Evolutionary conservation across 1,284 basidiomycete species (phyloP).

Genomic region (Microbotryum saponariae): DNA sequence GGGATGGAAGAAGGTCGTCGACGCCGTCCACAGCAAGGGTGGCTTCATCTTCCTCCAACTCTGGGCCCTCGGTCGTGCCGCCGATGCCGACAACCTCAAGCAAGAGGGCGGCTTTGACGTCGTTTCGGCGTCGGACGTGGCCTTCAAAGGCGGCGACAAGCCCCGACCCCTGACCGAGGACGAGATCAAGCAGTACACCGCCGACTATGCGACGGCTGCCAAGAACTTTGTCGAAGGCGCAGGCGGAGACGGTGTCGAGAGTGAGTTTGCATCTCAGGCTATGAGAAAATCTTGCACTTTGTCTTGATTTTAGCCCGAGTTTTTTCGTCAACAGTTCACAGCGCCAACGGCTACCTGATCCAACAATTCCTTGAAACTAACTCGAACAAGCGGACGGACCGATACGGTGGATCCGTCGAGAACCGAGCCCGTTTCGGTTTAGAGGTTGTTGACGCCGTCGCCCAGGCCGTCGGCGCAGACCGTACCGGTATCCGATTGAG

Average conservation of each 20-base stretch:
- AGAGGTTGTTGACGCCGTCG: slow-evolving; percentile 48
- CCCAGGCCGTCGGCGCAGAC: slow-evolving; percentile 49
- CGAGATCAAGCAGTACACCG: slow-evolving; percentile 43
- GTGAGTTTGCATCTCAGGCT: slow-evolving; percentile 40
- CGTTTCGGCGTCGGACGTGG: slow-evolving; percentile 42
- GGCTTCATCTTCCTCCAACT: slow-evolving; percentile 49
- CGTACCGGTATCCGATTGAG: slow-evolving; percentile 50
- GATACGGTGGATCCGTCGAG: slow-evolving; percentile 53
- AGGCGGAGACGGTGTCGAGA: slow-evolving; percentile 59
- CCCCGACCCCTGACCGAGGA: slow-evolving; percentile 32
- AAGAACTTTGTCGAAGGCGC: slow-evolving; percentile 50
- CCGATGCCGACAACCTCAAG: slow-evolving; percentile 36
- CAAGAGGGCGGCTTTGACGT: slow-evolving; percentile 28
- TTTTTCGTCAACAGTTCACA: slow-evolving; percentile 5
- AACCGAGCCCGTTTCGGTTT: slow-evolving; percentile 51
- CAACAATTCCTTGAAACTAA: slow-evolving; percentile 53
- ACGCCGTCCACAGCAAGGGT: slow-evolving; percentile 46
- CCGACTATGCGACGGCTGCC: slow-evolving; percentile 48
- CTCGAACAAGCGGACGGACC: slow-evolving; percentile 51
- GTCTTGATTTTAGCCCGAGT: no score
- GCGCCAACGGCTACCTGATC: slow-evolving; percentile 47
- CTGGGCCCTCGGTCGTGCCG: slow-evolving; percentile 48
- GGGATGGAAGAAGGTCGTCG: slow-evolving; percentile 47
- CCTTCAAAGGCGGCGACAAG: slow-evolving; percentile 40
- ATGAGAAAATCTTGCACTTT: no score